These are phyloP conservation scores for Epithele typhae DNA, from an alignment of 768 basidiomycete species.

Conservation along the genomic window DNA sequence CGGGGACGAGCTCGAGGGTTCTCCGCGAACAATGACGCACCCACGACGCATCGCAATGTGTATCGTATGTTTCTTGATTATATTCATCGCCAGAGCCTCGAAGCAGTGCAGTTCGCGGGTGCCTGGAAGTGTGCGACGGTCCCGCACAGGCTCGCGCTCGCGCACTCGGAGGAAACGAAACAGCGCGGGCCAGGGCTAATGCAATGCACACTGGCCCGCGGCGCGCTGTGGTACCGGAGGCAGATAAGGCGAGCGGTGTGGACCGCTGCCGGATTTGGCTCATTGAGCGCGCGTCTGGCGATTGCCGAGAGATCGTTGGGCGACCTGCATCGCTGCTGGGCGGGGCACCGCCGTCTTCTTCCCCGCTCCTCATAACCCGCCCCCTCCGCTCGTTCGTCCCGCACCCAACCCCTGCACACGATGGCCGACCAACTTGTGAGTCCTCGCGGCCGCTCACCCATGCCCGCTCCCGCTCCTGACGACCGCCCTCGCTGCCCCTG, in stretches of 20 bases:
- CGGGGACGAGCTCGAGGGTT: too few relatives aligned
- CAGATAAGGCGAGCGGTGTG: conserved; percentile 12
- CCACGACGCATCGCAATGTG: not conserved
- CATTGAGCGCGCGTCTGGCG: conserved; percentile 14
- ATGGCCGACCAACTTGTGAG: conserved; percentile 57
- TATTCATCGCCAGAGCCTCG: too few relatives aligned
- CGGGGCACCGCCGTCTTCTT: conserved; percentile 13
- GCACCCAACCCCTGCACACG: conserved; percentile 4
- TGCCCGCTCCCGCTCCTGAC: too few relatives aligned
- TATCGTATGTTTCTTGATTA: not conserved
- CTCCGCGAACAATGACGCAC: too few relatives aligned
- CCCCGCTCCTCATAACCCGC: conserved; percentile 14
- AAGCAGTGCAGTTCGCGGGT: too few relatives aligned
- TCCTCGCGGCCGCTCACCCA: conserved; percentile 8
- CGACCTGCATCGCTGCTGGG: conserved; percentile 1
- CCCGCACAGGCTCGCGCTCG: too few relatives aligned
- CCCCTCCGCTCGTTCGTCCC: conserved; percentile 3
- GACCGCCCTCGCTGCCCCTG: too few relatives aligned
- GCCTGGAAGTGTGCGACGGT: too few relatives aligned
- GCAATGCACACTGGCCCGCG: not conserved
- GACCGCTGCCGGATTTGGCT: not conserved
- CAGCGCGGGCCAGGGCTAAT: too few relatives aligned
- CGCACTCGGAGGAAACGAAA: too few relatives aligned
- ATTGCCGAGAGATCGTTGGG: conserved; percentile 26
- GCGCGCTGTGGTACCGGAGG: not conserved